Percentiles rank a stretch among this genome's conserved stretches.
Conservation (phyloP, 257 asterid species). For the Striga asiatica region DNA sequence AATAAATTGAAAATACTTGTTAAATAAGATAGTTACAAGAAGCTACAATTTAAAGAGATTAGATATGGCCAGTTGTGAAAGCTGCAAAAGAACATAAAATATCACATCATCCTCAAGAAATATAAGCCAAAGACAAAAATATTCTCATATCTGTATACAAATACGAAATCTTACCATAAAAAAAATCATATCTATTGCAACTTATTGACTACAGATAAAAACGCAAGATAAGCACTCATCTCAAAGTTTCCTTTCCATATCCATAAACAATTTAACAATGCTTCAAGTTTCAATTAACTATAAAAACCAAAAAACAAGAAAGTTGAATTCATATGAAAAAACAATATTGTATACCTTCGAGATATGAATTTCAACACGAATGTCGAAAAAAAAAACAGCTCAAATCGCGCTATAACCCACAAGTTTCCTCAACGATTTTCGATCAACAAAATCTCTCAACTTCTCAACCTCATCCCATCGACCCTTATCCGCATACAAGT, state of each 20-base stretch:
- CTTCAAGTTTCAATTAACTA: background rate
- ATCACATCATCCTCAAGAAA: background rate
- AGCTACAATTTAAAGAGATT: conserved; percentile 5
- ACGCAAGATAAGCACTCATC: background rate
- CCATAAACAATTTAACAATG: background rate
- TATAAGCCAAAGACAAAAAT: too few relatives aligned
- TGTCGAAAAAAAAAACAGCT: conserved; percentile 2
- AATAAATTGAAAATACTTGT: conserved; percentile 3
- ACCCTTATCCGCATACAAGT: conserved; percentile 61
- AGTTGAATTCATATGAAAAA: background rate
- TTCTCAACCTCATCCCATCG: conserved; percentile 65
- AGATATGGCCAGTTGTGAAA: conserved; percentile 13
- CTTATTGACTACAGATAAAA: background rate
- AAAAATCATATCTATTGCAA: too few relatives aligned
- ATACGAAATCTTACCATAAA: too few relatives aligned
- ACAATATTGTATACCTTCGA: background rate
- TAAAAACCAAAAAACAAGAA: background rate
- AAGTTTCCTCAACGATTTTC: conserved; percentile 41
- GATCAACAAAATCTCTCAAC: conserved; percentile 37
- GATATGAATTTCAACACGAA: background rate
- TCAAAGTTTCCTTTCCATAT: background rate
- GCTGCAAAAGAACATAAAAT: background rate
- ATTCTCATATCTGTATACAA: background rate
- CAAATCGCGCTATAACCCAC: conserved; percentile 44
- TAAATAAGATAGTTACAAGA: conserved; percentile 21